Evolutionary conservation across 805 yeast genomes (phyloP).

Genomic region (Candida lessepsii): DNA sequence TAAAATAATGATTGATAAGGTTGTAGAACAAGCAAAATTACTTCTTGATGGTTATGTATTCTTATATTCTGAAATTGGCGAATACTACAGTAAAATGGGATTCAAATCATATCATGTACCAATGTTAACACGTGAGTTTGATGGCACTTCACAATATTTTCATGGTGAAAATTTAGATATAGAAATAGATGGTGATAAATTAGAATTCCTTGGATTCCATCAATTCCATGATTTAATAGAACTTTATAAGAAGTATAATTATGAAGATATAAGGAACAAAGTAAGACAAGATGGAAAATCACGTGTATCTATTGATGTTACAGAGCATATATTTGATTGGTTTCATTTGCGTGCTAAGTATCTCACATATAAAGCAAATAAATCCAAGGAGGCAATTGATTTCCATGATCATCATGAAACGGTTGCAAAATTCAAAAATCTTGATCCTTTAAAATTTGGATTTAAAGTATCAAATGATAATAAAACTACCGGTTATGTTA

Average conservation of each 20-base stretch:
- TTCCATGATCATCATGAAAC: constrained; percentile 18
- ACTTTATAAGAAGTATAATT: constrained; percentile 21
- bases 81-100: constrained; percentile 38
- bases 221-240: constrained; percentile 27
- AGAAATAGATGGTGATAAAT: neutral
- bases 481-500: constrained; percentile 26
- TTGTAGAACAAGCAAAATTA: constrained; percentile 28
- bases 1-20: constrained; percentile 36
- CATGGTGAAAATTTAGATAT: neutral
- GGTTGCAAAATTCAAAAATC: constrained; percentile 18
- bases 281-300: constrained; percentile 29
- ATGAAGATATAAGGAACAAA: constrained; percentile 17
- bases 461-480: constrained; percentile 21
- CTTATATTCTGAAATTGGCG: constrained; percentile 45
- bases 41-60: constrained; percentile 32
- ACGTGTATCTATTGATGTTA: constrained; percentile 30
- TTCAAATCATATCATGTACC: constrained; percentile 29
- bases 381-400: neutral
- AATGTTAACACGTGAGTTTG: constrained; percentile 16
- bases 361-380: constrained; percentile 8
- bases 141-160: constrained; percentile 2
- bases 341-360: constrained; percentile 41
- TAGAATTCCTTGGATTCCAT: constrained; percentile 26
- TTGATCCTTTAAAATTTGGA: constrained; percentile 35
- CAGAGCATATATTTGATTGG: constrained; percentile 36